Evolutionary conservation across 2,329 filamentous ascomycete genomes (phyloP).

Genomic region (Penicillium sp.): DNA sequence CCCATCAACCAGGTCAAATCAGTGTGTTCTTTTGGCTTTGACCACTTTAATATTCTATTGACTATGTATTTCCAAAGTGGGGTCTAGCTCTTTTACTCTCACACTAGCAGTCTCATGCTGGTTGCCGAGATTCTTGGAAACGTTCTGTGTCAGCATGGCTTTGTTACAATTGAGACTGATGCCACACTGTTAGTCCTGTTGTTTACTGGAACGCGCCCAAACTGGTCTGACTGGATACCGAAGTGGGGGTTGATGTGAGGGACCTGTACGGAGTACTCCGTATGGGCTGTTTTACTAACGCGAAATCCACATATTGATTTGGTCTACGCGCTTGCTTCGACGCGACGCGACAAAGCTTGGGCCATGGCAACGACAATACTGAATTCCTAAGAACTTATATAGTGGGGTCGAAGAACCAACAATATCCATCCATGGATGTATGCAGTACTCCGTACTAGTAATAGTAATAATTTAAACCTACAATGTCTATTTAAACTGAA

Average conservation of each 20-base stretch:
- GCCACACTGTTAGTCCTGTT: background rate
- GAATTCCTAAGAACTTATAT: conserved; percentile 1
- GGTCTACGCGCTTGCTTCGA: conserved; percentile 15
- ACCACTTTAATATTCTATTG: background rate
- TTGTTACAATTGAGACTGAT: conserved; percentile 5
- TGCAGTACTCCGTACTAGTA: too few species aligned
- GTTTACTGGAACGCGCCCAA: conserved; percentile 5
- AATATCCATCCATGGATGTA: too few species aligned
- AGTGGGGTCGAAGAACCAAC: background rate
- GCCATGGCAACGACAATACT: conserved; percentile 14
- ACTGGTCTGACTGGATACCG: background rate
- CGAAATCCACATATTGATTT: background rate
- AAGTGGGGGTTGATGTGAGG: conserved; percentile 6
- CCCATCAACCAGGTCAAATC: conserved; percentile 1
- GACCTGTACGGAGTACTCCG: background rate
- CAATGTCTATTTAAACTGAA: background rate
- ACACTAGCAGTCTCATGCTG: background rate
- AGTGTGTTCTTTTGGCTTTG: background rate
- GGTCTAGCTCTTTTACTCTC: background rate
- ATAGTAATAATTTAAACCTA: background rate
- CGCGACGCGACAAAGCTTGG: conserved; percentile 20
- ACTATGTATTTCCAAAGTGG: background rate
- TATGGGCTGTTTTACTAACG: background rate
- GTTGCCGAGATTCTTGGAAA: background rate
- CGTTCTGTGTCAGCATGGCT: conserved; percentile 2